Conservation (phyloP, 805 yeast genomes). For the Hanseniaspora clermontiae region DNA sequence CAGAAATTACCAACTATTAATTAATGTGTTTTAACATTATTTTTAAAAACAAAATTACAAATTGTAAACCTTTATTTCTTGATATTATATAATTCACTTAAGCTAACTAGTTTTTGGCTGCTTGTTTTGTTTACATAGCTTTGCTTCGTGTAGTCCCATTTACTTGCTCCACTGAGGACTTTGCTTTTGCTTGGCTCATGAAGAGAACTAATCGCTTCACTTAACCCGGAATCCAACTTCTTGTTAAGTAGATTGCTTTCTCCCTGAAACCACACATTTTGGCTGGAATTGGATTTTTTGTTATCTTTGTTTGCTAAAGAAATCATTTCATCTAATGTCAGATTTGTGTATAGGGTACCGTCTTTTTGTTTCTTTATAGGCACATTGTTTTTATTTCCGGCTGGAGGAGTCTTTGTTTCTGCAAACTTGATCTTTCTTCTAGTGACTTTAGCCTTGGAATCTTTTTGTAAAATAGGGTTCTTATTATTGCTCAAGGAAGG, state of each 20-base stretch:
- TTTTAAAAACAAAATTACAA: neutral
- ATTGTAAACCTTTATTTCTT: neutral
- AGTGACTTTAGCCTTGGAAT: neutral
- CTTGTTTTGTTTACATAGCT: neutral
- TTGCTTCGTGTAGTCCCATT: conserved; percentile 11
- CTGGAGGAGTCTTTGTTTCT: neutral
- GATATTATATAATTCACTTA: neutral
- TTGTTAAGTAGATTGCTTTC: neutral
- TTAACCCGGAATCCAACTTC: neutral
- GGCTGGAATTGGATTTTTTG: neutral
- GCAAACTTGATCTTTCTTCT: neutral
- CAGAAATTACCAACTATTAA: neutral
- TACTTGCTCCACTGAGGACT: neutral
- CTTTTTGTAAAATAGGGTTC: neutral
- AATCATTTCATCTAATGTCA: conserved; percentile 8
- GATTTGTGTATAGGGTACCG: neutral
- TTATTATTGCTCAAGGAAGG: neutral
- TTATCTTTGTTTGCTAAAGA: neutral
- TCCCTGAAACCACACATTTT: conserved; percentile 5
- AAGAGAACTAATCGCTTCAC: neutral
- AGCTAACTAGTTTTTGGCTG: neutral
- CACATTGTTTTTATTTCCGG: neutral
- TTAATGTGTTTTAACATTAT: neutral
- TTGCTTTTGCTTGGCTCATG: neutral
- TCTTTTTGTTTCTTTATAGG: neutral